Evolutionary conservation across 805 yeast genomes (phyloP).

Genomic region (Hyphopichia homilentoma): DNA sequence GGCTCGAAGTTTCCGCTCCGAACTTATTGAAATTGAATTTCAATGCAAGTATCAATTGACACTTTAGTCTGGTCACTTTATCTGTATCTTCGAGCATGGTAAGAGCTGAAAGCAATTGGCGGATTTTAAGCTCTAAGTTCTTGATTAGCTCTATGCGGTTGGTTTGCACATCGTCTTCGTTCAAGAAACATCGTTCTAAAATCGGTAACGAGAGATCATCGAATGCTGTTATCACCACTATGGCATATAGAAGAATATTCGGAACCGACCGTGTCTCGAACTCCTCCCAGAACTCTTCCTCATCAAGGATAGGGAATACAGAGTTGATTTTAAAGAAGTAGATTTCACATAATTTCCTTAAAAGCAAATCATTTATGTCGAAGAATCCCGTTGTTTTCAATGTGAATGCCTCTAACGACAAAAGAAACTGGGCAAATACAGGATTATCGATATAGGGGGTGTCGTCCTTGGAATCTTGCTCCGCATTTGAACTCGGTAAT

Average conservation of each 20-base stretch:
- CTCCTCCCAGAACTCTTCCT: slow-evolving; percentile 32
- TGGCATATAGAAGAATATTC: slow-evolving; percentile 39
- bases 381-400: slow-evolving; percentile 18
- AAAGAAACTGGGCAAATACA: slow-evolving; percentile 18
- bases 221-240: slow-evolving; percentile 39
- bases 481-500: background rate
- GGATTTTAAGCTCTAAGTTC: slow-evolving; percentile 15
- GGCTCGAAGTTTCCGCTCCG: slow-evolving; percentile 20
- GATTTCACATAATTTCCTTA: slow-evolving; percentile 23
- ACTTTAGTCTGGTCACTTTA: slow-evolving; percentile 13
- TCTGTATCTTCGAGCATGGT: slow-evolving; percentile 21
- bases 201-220: slow-evolving; percentile 25
- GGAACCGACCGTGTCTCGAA: slow-evolving; percentile 32
- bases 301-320: slow-evolving; percentile 39
- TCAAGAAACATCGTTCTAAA: slow-evolving; percentile 9
- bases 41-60: slow-evolving; percentile 15
- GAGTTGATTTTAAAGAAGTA: slow-evolving; percentile 39
- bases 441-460: slow-evolving; percentile 1
- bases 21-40: slow-evolving; percentile 15
- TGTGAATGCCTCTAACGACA: slow-evolving; percentile 35
- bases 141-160: slow-evolving; percentile 7
- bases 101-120: slow-evolving; percentile 16
- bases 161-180: background rate
- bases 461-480: background rate
- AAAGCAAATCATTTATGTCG: slow-evolving; percentile 5